phyloP scores from a whole-genome alignment of 306 rosid species.

The Mimosa pudica region DNA sequence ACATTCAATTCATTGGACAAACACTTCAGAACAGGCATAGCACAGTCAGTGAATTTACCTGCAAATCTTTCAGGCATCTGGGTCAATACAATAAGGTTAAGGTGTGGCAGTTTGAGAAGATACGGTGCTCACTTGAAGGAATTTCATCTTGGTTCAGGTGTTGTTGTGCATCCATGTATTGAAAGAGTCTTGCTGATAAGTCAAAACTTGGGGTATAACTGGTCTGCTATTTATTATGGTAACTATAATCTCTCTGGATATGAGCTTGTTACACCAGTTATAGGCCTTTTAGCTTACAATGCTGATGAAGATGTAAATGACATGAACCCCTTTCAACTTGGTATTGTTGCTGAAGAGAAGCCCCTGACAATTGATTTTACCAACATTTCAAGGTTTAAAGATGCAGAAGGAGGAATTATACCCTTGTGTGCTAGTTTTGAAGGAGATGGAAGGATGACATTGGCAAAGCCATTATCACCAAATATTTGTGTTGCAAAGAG shows the following conservation, averaged over 20 bases:
- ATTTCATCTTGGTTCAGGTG: conserved; percentile 66
- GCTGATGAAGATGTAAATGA: conserved; percentile 59
- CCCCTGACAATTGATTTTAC: conserved; percentile 75
- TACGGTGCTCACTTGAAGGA: conserved; percentile 82
- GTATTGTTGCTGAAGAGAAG: conserved; percentile 62
- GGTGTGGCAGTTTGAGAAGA: conserved; percentile 88
- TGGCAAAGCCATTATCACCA: conserved; percentile 55
- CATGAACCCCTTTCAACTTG: conserved; percentile 78
- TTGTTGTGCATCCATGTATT: conserved; percentile 74
- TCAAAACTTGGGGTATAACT: conserved; percentile 72
- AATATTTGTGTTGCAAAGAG: conserved; percentile 64
- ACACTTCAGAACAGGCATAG: conserved; percentile 58
- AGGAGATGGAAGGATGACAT: conserved; percentile 68
- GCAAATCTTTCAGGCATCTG: conserved; percentile 74
- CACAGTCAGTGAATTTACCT: conserved; percentile 62
- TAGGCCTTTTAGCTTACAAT: conserved; percentile 81
- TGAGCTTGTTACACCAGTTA: conserved; percentile 75
- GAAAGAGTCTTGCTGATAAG: conserved; percentile 81
- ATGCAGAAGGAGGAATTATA: conserved; percentile 39
- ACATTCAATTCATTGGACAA: conserved; percentile 62
- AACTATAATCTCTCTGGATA: conserved; percentile 74
- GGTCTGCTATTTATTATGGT: conserved; percentile 71
- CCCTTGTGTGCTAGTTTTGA: conserved; percentile 85
- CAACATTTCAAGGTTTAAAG: conserved; percentile 46
- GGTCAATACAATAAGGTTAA: conserved; percentile 58